phyloP scores from a whole-genome alignment of 2,329 filamentous ascomycete species.

The Knufia fluminis region DNA sequence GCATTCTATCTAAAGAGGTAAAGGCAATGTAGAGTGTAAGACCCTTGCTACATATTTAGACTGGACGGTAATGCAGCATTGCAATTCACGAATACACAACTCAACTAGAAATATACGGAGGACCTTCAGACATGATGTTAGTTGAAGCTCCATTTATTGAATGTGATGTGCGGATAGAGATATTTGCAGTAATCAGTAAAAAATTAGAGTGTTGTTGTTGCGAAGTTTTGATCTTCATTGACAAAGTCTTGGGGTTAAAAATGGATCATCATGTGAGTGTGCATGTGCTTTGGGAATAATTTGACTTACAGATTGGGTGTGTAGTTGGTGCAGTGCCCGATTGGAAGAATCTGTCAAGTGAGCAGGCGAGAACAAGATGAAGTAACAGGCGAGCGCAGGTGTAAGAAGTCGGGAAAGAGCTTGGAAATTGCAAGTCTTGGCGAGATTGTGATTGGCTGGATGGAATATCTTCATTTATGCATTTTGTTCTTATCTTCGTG shows the following conservation, averaged over 20 bases:
- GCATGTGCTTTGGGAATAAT: slow-evolving; percentile 1
- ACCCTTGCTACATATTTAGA: too few species aligned
- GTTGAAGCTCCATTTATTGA: neutral
- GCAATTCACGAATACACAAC: too few species aligned
- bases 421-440: slow-evolving; percentile 6
- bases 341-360: slow-evolving; percentile 11
- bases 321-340: neutral
- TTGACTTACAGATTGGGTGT: slow-evolving; percentile 13
- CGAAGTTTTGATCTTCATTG: slow-evolving; percentile 51
- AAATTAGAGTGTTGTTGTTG: slow-evolving; percentile 66
- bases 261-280: slow-evolving; percentile 49
- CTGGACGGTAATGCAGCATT: too few species aligned
- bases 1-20: too few species aligned
- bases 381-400: slow-evolving; percentile 16
- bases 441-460: slow-evolving; percentile 21
- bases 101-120: too few species aligned
- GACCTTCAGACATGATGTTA: neutral
- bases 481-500: slow-evolving; percentile 24
- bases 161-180: neutral
- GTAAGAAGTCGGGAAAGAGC: too few species aligned
- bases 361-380: slow-evolving; percentile 7
- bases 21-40: too few species aligned
- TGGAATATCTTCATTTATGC: slow-evolving; percentile 4
- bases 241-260: slow-evolving; percentile 56
- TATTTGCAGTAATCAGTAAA: slow-evolving; percentile 47